Conservation (phyloP, 2,329 filamentous ascomycete genomes). For the Colletotrichum tropicicola region DNA sequence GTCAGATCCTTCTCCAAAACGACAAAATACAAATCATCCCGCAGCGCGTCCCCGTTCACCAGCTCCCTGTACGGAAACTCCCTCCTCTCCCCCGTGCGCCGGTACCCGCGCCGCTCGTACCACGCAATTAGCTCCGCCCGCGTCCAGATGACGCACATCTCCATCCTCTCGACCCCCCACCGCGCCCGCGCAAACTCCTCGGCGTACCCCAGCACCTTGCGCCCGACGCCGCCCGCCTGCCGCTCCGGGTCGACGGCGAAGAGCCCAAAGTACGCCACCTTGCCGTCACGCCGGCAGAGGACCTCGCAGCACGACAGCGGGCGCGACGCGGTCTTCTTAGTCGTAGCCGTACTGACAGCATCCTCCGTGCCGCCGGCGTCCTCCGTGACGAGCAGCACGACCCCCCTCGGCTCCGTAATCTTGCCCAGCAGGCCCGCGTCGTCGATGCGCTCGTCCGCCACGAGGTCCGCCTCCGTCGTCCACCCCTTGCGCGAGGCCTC, state of each 20-base stretch:
- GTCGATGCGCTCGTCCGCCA: constrained; percentile 54
- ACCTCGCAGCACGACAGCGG: constrained; percentile 53
- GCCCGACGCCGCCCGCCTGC: constrained; percentile 55
- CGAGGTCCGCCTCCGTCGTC: constrained; percentile 56
- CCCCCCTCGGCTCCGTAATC: constrained; percentile 46
- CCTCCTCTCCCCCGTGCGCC: constrained; percentile 45
- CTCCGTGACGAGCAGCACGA: constrained; percentile 48
- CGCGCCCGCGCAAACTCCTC: constrained; percentile 46
- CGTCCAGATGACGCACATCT: constrained; percentile 54
- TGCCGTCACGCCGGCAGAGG: constrained; percentile 21
- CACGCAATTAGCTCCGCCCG: constrained; percentile 54
- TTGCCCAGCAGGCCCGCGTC: constrained; percentile 45
- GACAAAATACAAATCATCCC: constrained; percentile 54
- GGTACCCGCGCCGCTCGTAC: constrained; percentile 55
- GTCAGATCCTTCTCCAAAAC: constrained; percentile 51
- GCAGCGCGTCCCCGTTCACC: constrained; percentile 44
- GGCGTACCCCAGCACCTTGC: constrained; percentile 48
- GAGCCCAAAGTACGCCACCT: constrained; percentile 51
- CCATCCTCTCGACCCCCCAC: constrained; percentile 46
- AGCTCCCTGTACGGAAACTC: constrained; percentile 53
- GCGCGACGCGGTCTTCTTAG: not conserved
- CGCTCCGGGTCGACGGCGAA: constrained; percentile 54
- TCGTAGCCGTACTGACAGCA: constrained; percentile 8
- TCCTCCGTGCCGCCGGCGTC: not conserved
- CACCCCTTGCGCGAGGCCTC: constrained; percentile 50